A percentile compares a stretch with the other conserved stretches of the same genome.
Evolutionary conservation across 345 rosid genomes (phyloP).

Genomic region (Populus euphratica): DNA sequence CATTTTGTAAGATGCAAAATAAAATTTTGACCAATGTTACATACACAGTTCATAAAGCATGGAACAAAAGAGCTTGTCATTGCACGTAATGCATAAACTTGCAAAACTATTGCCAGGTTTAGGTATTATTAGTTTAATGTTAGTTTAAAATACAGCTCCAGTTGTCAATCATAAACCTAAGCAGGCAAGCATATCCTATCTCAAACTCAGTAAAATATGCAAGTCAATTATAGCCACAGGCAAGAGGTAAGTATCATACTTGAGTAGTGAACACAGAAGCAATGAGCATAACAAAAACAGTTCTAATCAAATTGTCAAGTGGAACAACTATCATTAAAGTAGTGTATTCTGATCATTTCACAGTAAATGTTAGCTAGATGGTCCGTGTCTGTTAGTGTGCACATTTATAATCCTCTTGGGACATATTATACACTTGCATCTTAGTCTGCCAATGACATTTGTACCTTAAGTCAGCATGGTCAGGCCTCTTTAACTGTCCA

Average conservation of each 20-base stretch:
- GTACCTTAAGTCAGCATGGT: slow-evolving; percentile 97
- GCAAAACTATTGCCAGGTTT: not conserved
- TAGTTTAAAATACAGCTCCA: not conserved
- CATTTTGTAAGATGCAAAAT: slow-evolving; percentile 2
- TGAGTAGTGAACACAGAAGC: not conserved
- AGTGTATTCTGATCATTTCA: not conserved
- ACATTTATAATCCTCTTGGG: not conserved
- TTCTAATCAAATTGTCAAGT: not conserved
- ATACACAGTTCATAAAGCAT: slow-evolving; percentile 1
- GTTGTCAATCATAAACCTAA: not conserved
- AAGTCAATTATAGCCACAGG: not conserved
- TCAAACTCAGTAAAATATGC: not conserved
- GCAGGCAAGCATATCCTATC: not conserved
- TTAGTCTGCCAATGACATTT: slow-evolving; percentile 39
- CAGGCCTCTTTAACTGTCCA: slow-evolving; percentile 98
- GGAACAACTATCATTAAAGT: not conserved
- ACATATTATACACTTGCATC: not conserved
- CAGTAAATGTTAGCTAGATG: not conserved
- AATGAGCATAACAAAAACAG: not conserved
- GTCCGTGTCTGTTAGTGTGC: not conserved
- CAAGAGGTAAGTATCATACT: not conserved
- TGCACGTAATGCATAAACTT: not conserved
- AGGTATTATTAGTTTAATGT: not conserved
- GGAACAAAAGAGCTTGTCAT: not conserved
- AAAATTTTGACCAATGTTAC: not conserved